Base-by-base conservation (phyloP, 1,284 basidiomycete species). In the Trichosporon ovoides region DNA sequence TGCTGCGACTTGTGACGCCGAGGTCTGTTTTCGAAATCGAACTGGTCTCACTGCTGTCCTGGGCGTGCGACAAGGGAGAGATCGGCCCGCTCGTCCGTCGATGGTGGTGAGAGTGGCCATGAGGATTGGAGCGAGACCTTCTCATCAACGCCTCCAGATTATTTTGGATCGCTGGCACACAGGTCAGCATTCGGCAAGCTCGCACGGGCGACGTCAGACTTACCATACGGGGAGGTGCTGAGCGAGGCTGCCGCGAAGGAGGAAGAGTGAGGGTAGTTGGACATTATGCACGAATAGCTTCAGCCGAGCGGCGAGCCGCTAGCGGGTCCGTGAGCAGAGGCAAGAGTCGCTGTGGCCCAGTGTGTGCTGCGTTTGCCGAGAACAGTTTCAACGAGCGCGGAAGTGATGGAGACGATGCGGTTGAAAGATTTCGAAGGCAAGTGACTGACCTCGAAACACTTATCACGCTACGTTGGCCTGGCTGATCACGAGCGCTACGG, bases 121-220 rank as follows among this genome's bases (percentile, higher is more conserved):
- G 55, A 24, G 70, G 67, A 57, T 70, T 64, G 22, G 62, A 61
- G 12, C 68, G 64, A 36, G 71, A 70, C 35, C 68, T 70, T 35
- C 67, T 66, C 57, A 77, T 77, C 31, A 78, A 66, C 31, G 59
- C 67, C 57, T 76, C 76, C 38, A 78, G 69, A 51, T 74, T 75
- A 49, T 64, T 67, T 49, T 75, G 72, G 22, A 74, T 66, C 14
- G 73, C 76, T 78, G 58, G 11, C n/a, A n/a, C 28, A 31, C 28
- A 31, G 38, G 51, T 58, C 11, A 55, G 60, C 31, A 7, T 22
- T 20, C 11, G 14, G 18, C 28, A 33, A 40, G 38, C 14, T 48
- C 5, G 24, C 5, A 18, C 6, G 14, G 9, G 28, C 5, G 10
- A 7, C 10, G 33, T 43, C 3, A 14, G 28, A 64, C 73, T 59